Base-by-base conservation (phyloP, 2,329 filamentous ascomycete species). In the Hypoxylon sp. region DNA sequence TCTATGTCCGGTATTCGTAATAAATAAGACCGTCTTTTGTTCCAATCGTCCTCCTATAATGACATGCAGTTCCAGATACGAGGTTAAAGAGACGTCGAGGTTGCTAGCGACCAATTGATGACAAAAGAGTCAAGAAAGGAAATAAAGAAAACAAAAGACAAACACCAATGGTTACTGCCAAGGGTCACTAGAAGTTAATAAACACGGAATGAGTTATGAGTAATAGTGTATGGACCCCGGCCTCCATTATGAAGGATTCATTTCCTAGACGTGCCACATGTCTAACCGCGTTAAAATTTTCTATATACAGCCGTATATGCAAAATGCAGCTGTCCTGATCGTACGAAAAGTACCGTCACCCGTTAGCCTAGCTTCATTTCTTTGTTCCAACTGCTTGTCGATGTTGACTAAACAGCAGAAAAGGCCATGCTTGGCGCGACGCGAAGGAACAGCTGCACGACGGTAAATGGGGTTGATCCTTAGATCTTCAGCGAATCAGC, bases 181-280 rank as follows among this genome's bases (percentile, higher is more conserved):
- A 53, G 48, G 22, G 24, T 13, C 26, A 42, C 33, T 60, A 35
- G 17, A 63, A 24, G 31, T 59, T 55, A 67, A 52, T 67, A 67
- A 48, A 35, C 47, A 48, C 26, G 17, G 5, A 19, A 11, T 24
- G 51, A 29, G 24, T 19, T n/a, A 54, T 35, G 11, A 35, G 24
- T 46, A 55, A 24, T 22, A 39, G 24, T 48, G 24, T 44, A 54
- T 5, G 51, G 44, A 59, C 29, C 62, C 48, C 9, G 29, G 29
- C 51, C 35, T 19, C 29, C 22, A 31, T 66, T 57, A 31, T 51
- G 33, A 66, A 57, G 58, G 52, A 57, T 62, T 66, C 52, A 66
- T 56, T 37, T 61, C 51, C 63, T 47, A 31, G 44, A 26, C 26
- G 46, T 51, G 47, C 56, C 47, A 56, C 26, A 51, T 52, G 46